Base-by-base conservation (phyloP, 352 stramenopile species). In the Phytopythium helicoides region DNA sequence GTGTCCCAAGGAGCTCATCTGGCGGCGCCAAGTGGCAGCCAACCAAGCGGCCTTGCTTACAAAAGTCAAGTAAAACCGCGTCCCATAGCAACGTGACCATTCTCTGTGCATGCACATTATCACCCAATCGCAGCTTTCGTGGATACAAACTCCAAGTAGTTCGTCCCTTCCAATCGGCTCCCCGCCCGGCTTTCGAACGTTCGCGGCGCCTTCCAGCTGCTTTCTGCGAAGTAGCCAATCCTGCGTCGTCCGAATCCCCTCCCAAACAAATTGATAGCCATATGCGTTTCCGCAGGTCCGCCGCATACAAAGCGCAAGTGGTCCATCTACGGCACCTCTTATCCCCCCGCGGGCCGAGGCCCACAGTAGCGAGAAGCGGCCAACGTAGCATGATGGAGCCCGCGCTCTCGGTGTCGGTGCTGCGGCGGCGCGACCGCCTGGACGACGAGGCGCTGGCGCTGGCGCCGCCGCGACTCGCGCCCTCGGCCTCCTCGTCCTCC, bases 401-500 rank as follows among this genome's bases (percentile, higher is more conserved):
- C 26, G 9, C n/a, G 3, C 33, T 51, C 6, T 51, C 45, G 1
- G 45, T 51, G 28, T 40, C 45, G 2, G 16, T 40, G 10, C 8
- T 35, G 3, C n/a, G n/a, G 26, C 3, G n/a, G 1, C 3, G 45
- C 4, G 45, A 51, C 45, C 28, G 28, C 28, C 28, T 33, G 28
- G 28, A 33, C 28, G 28, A 33, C 28, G 28, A 33, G 28, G 45
- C 36, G 7, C 45, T 31, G 28, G 12, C 41, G 41, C 6, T 33
- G 11, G 45, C 45, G 45, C 45, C 45, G n/a, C 45, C 45, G 3
- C 45, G 45, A 6, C 45, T 51, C 28, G 15, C 19, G 45, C 10
- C 45, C n/a, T 11, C 45, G 28, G 26, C 64, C 3, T 26, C 52
- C 23, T 55, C 57, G 3, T 54, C 58, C 6, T 63, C 66, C 28